Percentiles rank a stretch among this genome's conserved stretches.
Conservation (phyloP, 148 eudicot species). For the Rhododendron williamsianum region DNA sequence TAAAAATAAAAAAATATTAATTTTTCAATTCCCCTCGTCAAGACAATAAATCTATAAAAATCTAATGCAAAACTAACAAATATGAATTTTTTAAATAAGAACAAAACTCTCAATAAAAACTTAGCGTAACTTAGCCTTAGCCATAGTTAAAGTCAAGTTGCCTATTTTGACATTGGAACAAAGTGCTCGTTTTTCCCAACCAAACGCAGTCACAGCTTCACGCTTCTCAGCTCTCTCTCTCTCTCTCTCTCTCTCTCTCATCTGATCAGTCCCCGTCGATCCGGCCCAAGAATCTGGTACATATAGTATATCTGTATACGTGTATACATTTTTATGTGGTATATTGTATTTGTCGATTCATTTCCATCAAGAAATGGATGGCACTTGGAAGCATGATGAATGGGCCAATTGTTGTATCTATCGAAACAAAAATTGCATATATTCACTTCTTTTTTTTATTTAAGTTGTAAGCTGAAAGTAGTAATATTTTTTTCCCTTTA, state of each 20-base stretch:
- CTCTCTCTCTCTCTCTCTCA: neutral
- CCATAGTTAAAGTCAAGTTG: no score
- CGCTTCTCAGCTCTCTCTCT: no score
- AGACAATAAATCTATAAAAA: no score
- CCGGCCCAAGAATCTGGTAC: neutral
- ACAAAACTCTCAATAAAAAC: no score
- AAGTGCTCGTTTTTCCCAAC: no score
- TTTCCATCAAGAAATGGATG: neutral
- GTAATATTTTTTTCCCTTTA: no score
- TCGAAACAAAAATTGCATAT: neutral
- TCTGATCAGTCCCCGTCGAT: neutral
- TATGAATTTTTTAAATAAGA: no score
- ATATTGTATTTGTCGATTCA: neutral
- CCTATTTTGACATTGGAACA: no score
- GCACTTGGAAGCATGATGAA: neutral
- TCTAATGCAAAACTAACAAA: no score
- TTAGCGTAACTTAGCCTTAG: no score
- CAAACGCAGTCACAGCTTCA: no score
- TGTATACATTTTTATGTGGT: neutral
- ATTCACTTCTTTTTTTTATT: neutral
- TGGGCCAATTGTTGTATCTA: neutral
- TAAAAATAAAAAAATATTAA: no score
- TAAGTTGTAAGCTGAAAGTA: neutral
- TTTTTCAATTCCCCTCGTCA: accelerated
- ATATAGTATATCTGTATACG: neutral